Evolutionary conservation across 2,329 filamentous ascomycete genomes (phyloP).

Genomic region (Cadophora sp.): DNA sequence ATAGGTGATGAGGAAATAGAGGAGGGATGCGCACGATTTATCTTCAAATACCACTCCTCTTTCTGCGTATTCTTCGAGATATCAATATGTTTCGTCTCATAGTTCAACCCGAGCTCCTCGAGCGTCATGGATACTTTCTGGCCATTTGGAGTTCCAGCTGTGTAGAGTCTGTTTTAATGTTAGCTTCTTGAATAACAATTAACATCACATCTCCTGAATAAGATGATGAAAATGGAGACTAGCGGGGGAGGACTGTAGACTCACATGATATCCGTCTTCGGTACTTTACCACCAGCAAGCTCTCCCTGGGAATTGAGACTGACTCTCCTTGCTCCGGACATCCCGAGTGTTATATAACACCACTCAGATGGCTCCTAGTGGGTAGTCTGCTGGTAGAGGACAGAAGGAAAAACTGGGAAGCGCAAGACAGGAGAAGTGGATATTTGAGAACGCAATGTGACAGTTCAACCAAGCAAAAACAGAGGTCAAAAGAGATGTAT

Average conservation of each 20-base stretch:
- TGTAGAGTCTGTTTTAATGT: constrained; percentile 70
- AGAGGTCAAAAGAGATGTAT: too few relatives aligned
- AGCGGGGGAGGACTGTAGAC: not conserved
- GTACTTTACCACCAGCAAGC: constrained; percentile 2
- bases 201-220: not conserved
- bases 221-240: not conserved
- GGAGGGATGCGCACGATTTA: constrained; percentile 63
- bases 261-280: constrained; percentile 59
- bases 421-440: too few relatives aligned
- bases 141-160: constrained; percentile 81
- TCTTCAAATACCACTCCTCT: constrained; percentile 82
- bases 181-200: not conserved
- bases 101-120: constrained; percentile 80
- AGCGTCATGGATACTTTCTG: constrained; percentile 85
- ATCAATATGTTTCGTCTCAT: constrained; percentile 74
- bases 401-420: too few relatives aligned
- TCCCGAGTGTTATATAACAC: too few relatives aligned
- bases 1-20: not conserved
- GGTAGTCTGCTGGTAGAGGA: too few relatives aligned
- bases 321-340: not conserved
- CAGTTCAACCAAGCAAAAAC: too few relatives aligned
- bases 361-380: too few relatives aligned
- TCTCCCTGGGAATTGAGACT: not conserved
- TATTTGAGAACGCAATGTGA: too few relatives aligned
- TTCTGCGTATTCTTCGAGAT: constrained; percentile 77